A percentile compares a stretch with the other conserved stretches of the same genome.
phyloP scores from a whole-genome alignment of 75 land plant genomes.

The Sequoiadendron giganteum region DNA sequence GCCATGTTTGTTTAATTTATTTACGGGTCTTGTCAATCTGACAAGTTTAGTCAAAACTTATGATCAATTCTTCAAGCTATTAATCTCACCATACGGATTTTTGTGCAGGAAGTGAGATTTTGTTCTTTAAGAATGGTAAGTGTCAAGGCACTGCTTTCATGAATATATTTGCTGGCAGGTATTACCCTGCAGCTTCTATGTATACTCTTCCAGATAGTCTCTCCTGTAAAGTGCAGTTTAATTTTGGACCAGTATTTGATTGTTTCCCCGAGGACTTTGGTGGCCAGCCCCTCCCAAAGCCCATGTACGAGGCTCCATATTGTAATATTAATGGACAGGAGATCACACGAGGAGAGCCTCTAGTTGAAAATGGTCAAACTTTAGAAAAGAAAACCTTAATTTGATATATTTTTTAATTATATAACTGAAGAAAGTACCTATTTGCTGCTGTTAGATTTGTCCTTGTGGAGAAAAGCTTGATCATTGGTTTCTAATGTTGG shows the following conservation, averaged over 20 bases:
- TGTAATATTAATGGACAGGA: slow-evolving; percentile 40
- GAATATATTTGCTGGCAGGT: slow-evolving; percentile 79
- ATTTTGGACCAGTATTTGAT: slow-evolving; percentile 92
- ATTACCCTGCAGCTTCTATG: slow-evolving; percentile 98
- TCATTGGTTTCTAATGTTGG: background rate
- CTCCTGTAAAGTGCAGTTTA: slow-evolving; percentile 81
- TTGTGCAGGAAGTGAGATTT: slow-evolving; percentile 87
- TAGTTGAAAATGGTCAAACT: slow-evolving; percentile 42
- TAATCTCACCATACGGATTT: background rate
- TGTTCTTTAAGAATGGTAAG: slow-evolving; percentile 83
- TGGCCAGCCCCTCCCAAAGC: slow-evolving; percentile 59
- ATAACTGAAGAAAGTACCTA: background rate
- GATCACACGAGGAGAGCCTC: slow-evolving; percentile 10
- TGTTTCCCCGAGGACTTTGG: slow-evolving; percentile 66
- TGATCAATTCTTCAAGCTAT: background rate
- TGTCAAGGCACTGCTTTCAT: slow-evolving; percentile 91
- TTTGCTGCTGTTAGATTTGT: background rate
- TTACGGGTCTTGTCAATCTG: background rate
- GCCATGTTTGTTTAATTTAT: background rate
- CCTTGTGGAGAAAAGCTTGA: slow-evolving; percentile 9
- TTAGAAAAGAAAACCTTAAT: slow-evolving; percentile 31
- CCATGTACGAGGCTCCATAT: slow-evolving; percentile 81
- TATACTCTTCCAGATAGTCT: slow-evolving; percentile 89
- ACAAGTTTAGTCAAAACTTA: background rate
- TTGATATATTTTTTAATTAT: slow-evolving; percentile 2